Evolutionary conservation across 2,329 filamentous ascomycete species (phyloP).

Genomic region (Phaeoacremonium minimum): DNA sequence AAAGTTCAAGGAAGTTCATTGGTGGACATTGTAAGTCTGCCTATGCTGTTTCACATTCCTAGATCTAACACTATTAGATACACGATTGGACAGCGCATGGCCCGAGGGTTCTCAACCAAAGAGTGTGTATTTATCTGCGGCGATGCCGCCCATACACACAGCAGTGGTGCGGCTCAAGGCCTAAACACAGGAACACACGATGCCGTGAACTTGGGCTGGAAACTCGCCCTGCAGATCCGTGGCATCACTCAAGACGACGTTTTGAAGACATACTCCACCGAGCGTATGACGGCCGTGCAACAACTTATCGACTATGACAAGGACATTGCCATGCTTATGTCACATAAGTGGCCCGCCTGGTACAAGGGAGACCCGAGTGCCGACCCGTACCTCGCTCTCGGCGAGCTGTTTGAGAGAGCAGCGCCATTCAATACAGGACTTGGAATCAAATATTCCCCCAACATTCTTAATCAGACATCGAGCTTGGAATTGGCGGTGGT

Average conservation of each 20-base stretch:
- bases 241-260: conserved; percentile 21
- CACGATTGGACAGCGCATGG: conserved; percentile 51
- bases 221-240: conserved; percentile 25
- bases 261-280: conserved; percentile 30
- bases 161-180: conserved; percentile 58
- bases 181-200: conserved; percentile 56
- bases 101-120: conserved; percentile 52
- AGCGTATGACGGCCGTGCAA: conserved; percentile 29
- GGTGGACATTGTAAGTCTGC: conserved; percentile 55
- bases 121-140: conserved; percentile 44
- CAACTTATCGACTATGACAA: conserved; percentile 34
- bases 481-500: conserved; percentile 13
- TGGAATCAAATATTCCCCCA: conserved; percentile 49
- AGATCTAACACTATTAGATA: conserved; percentile 12
- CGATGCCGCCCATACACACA: conserved; percentile 51
- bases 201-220: conserved; percentile 44
- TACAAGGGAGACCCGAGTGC: conserved; percentile 33
- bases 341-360: conserved; percentile 29
- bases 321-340: conserved; percentile 31
- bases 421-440: conserved; percentile 59
- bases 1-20: conserved; percentile 36
- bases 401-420: conserved; percentile 52
- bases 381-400: conserved; percentile 42
- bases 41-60: no score
- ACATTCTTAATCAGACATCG: conserved; percentile 35